Evolutionary conservation across 495 filamentous ascomycete species (phyloP).

Genomic region (Daldinia decipiens): DNA sequence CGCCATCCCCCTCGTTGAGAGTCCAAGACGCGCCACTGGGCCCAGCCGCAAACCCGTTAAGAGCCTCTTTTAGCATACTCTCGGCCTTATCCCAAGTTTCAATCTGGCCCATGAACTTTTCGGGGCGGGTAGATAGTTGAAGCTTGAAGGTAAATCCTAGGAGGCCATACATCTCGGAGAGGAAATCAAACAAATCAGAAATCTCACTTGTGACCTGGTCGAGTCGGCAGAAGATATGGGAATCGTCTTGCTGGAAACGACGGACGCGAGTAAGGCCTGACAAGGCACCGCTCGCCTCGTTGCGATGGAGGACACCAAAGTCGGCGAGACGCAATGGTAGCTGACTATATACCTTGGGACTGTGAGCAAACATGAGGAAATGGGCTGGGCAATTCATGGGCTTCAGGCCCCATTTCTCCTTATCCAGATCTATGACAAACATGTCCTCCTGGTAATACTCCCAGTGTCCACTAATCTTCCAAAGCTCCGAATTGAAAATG

Average conservation of each 20-base stretch:
- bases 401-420: constrained; percentile 87
- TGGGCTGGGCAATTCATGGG: constrained; percentile 99
- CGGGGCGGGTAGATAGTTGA: constrained; percentile 93
- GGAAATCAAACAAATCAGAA: constrained; percentile 86
- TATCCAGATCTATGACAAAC: constrained; percentile 92
- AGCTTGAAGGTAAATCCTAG: constrained; percentile 96
- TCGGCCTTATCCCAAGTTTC: constrained; percentile 91
- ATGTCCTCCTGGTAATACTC: constrained; percentile 96
- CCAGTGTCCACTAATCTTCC: constrained; percentile 96
- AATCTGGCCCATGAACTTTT: constrained; percentile 88
- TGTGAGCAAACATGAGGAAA: constrained; percentile 78
- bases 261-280: constrained; percentile 90
- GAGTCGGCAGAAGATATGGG: constrained; percentile 89
- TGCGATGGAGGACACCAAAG: constrained; percentile 93
- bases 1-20: constrained; percentile 91
- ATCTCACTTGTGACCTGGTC: constrained; percentile 86
- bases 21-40: constrained; percentile 78
- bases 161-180: constrained; percentile 83
- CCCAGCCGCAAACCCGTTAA: constrained; percentile 75
- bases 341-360: constrained; percentile 86
- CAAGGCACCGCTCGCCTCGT: constrained; percentile 92
- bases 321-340: constrained; percentile 91
- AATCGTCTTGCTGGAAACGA: constrained; percentile 94
- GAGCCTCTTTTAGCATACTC: constrained; percentile 74
- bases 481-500: constrained; percentile 90